Evolutionary conservation across 202 grass and related monocot species (phyloP), one percentile per base, ranked within the genome.

Genomic region (Schoenoplectus tabernaemontani): DNA sequence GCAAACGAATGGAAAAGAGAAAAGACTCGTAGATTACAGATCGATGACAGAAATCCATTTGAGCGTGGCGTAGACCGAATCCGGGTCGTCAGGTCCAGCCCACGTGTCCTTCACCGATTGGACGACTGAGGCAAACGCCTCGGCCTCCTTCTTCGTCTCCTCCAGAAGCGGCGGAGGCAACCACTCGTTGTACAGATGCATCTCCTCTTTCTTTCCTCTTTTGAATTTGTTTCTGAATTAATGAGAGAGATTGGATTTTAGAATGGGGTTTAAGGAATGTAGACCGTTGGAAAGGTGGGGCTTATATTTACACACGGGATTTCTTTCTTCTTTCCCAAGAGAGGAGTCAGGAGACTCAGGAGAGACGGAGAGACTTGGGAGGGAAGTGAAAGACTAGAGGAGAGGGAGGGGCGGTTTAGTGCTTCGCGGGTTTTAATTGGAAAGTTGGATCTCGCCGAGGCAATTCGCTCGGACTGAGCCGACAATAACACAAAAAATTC

Each of bases 101-200:
- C 94, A 97, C 81, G 84, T 65, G 4, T 28, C 84, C 81, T 81
- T 83, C 73, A 83, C 91, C n/a, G 86, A 50, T 74, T 85, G 78
- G 44, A 93, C 87, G 16, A 86, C 86, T 2, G 77, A 84, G 19
- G 89, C 84, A 59, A 93, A 97, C 30, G 89, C 82, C 58, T 82
- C 87, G 0, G 87, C 70, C 82, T 97, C 94, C 80, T 47, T 82
- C 43, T 73, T 68, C 68, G 94, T 84, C 37, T 90, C 89, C 1
- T 79, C 86, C 7, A 77, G 87, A 67, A 93, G 87, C 65, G 81
- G 15, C 78, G 89, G 89, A 60, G 94, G 94, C 76, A 97, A 86
- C 94, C 94, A 97, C 30, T 86, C 86, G 91, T 97, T 97, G 89
- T 92, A 93, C 62, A 97, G 94, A 85, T 97, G 94, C 94, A 97